These are phyloP conservation scores for Amphichorda felina DNA, from an alignment of 2,329 filamentous ascomycete genomes.

Conservation along the genomic window DNA sequence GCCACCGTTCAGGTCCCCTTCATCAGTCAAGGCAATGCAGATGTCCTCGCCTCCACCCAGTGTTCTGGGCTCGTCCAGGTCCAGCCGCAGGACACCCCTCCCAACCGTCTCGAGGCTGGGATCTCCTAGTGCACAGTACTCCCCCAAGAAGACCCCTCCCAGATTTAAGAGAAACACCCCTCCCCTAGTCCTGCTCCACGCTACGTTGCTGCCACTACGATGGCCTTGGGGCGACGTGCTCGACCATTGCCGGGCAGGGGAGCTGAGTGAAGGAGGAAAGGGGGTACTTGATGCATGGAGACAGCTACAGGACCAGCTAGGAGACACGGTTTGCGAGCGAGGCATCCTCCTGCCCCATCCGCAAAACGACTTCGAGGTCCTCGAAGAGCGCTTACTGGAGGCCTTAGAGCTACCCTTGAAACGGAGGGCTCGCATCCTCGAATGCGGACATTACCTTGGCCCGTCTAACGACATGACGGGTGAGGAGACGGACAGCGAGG, in stretches of 20 bases:
- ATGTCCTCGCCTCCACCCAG: slow-evolving; percentile 56
- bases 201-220: slow-evolving; percentile 60
- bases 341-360: slow-evolving; percentile 69
- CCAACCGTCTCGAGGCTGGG: slow-evolving; percentile 43
- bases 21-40: slow-evolving; percentile 58
- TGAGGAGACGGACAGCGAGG: slow-evolving; percentile 34
- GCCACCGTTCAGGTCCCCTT: slow-evolving; percentile 57
- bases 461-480: slow-evolving; percentile 39
- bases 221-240: slow-evolving; percentile 51
- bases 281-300: slow-evolving; percentile 51
- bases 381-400: slow-evolving; percentile 68
- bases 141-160: slow-evolving; percentile 45
- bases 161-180: slow-evolving; percentile 45
- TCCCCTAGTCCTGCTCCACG: slow-evolving; percentile 67
- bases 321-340: slow-evolving; percentile 61
- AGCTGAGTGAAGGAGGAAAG: slow-evolving; percentile 34
- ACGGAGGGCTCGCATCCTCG: slow-evolving; percentile 55
- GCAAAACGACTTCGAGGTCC: slow-evolving; percentile 65
- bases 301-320: slow-evolving; percentile 56
- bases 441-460: slow-evolving; percentile 66
- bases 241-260: slow-evolving; percentile 24
- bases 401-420: slow-evolving; percentile 57
- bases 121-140: slow-evolving; percentile 35
- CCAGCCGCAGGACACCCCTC: slow-evolving; percentile 29
- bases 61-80: slow-evolving; percentile 41